Evolutionary conservation across 2,329 filamentous ascomycete genomes (phyloP).

Genomic region (Calonectria pseudoreteaudii): DNA sequence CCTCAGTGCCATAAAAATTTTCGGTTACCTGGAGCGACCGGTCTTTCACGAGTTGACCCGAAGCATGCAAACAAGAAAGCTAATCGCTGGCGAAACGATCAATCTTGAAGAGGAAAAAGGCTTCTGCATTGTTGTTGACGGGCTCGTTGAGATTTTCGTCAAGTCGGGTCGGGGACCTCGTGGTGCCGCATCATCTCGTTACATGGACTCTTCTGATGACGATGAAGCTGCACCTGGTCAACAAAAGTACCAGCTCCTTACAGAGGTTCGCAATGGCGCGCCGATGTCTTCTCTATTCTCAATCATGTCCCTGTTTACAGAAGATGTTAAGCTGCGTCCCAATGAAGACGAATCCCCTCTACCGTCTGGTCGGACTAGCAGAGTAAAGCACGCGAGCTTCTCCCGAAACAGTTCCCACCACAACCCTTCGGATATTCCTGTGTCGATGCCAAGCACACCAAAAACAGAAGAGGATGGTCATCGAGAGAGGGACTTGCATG

Average conservation of each 20-base stretch:
- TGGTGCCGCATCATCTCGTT: slow-evolving; percentile 42
- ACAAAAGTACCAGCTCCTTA: slow-evolving; percentile 93
- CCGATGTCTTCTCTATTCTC: slow-evolving; percentile 99
- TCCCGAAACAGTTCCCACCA: slow-evolving; percentile 31
- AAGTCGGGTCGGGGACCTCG: slow-evolving; percentile 78
- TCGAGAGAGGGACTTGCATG: slow-evolving; percentile 30
- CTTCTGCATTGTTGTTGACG: slow-evolving; percentile 97
- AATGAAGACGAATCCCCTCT: slow-evolving; percentile 67
- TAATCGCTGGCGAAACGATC: slow-evolving; percentile 95
- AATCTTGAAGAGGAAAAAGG: slow-evolving; percentile 97
- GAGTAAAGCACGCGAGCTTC: slow-evolving; percentile 44
- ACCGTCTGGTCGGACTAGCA: slow-evolving; percentile 40
- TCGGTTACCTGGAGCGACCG: slow-evolving; percentile 94
- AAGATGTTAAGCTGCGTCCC: slow-evolving; percentile 85
- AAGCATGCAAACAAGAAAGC: slow-evolving; percentile 97
- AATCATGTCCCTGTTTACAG: slow-evolving; percentile 95
- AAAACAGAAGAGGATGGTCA: slow-evolving; percentile 46
- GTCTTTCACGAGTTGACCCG: slow-evolving; percentile 98
- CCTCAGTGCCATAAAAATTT: slow-evolving; percentile 97
- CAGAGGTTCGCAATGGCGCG: slow-evolving; percentile 96
- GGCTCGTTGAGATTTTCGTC: slow-evolving; percentile 96
- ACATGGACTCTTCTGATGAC: slow-evolving; percentile 66
- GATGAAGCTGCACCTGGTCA: slow-evolving; percentile 76
- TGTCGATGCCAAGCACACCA: slow-evolving; percentile 55
- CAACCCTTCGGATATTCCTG: slow-evolving; percentile 33